Percentiles rank a stretch among this genome's conserved stretches.
Evolutionary conservation across 805 yeast genomes (phyloP).

Genomic region (Tanozyma kutaoensis): DNA sequence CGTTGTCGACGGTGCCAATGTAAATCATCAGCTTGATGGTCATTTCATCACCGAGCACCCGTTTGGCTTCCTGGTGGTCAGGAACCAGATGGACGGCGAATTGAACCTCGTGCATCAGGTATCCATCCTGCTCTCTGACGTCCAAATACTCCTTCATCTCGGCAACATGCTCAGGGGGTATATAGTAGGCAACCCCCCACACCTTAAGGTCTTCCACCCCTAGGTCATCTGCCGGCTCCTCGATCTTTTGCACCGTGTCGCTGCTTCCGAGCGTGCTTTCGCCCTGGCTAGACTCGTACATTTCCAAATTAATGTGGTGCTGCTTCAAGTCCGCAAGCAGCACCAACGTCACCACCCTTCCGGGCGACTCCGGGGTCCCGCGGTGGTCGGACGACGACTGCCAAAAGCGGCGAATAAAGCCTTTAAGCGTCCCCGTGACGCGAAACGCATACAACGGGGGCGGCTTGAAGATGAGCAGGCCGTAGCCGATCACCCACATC

Average conservation of each 20-base stretch:
- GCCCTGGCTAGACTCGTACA: conserved; percentile 11
- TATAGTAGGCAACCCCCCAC: conserved; percentile 78
- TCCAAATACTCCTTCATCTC: conserved; percentile 62
- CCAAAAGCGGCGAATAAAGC: conserved; percentile 80
- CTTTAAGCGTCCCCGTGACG: conserved; percentile 62
- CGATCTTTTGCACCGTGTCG: no score
- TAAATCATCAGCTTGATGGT: conserved; percentile 51
- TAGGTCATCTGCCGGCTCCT: no score
- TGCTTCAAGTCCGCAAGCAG: conserved; percentile 39
- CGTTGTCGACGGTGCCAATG: conserved; percentile 73
- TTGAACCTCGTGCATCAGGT: conserved; percentile 52
- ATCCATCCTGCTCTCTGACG: conserved; percentile 82
- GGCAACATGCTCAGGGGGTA: conserved; percentile 47
- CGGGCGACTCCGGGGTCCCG: conserved; percentile 79
- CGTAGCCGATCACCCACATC: conserved; percentile 78
- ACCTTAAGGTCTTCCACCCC: conserved; percentile 25
- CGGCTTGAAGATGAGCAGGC: conserved; percentile 80
- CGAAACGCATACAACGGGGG: conserved; percentile 57
- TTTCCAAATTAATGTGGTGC: conserved; percentile 28
- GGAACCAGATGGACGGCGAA: conserved; percentile 33
- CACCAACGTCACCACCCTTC: conserved; percentile 76
- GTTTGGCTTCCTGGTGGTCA: not conserved
- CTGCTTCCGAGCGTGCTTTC: no score
- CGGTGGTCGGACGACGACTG: conserved; percentile 84
- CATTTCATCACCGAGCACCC: conserved; percentile 15